Base-by-base conservation (phyloP, 192 early-diverging fungal species). In the Physocladia obscura region DNA sequence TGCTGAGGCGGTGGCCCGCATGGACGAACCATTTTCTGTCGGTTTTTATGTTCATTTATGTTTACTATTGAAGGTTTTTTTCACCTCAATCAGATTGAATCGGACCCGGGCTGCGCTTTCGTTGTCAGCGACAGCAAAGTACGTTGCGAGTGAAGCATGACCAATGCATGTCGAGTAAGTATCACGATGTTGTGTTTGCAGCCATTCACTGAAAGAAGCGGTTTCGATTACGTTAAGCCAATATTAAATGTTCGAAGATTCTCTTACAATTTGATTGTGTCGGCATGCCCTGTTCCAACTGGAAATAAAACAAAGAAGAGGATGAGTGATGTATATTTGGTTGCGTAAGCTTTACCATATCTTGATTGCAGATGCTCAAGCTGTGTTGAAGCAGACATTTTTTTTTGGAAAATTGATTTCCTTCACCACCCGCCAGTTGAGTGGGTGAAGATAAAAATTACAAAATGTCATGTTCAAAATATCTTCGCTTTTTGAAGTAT, bases 231-330 rank as follows among this genome's bases (percentile, higher is more conserved):
- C 50, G 35, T 62, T 3, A 49, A 31, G n/a, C 21, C 49, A 19
- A 15, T 11, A 60, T 27, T 13, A 22, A 8, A 19, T 0, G 8
- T 26, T 21, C n/a, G n/a, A n/a, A 40, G 19, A 83, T 88, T 93
- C 93, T n/a, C n/a, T n/a, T n/a, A n/a, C n/a, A 84, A 89, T 82
- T 92, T 92, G 56, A 86, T 90, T 38, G 93, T 95, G 63, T 95
- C 93, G 22, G 93, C 92, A 69, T 95, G 90, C 60, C 93, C 93
- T 21, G 92, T 95, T 57, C 93, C 93, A 24, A 92, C 89, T n/a
- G n/a, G n/a, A n/a, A n/a, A n/a, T n/a, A n/a, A n/a, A n/a, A n/a
- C n/a, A n/a, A n/a, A n/a, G n/a, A n/a, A n/a, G n/a, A n/a, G n/a
- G n/a, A n/a, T n/a, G n/a, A n/a, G n/a, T n/a, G n/a, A n/a, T n/a